A percentile compares a stretch with the other conserved stretches of the same genome.
Evolutionary conservation across 2,329 filamentous ascomycete species (phyloP).

Genomic region (Amauroascus niger): DNA sequence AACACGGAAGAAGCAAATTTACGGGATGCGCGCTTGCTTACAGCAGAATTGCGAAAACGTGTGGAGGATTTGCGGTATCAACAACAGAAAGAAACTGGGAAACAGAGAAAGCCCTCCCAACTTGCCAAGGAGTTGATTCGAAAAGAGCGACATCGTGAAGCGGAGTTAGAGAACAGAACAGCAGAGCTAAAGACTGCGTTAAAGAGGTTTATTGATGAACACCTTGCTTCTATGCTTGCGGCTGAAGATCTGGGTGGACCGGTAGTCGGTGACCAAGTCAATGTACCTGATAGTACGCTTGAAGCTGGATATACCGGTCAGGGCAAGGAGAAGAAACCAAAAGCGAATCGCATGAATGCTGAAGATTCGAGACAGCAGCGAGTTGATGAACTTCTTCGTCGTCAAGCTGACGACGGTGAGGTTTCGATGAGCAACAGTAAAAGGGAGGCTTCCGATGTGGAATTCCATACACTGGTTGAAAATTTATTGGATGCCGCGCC

Average conservation of each 20-base stretch:
- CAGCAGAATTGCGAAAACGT: constrained; percentile 44
- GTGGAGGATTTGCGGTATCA: constrained; percentile 51
- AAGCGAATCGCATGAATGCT: constrained; percentile 27
- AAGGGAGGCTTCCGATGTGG: constrained; percentile 40
- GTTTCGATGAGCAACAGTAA: constrained; percentile 29
- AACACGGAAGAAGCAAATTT: constrained; percentile 40
- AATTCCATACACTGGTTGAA: constrained; percentile 41
- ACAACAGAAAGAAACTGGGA: constrained; percentile 31
- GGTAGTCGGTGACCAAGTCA: constrained; percentile 64
- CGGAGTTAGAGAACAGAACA: constrained; percentile 52
- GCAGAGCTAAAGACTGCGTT: constrained; percentile 53
- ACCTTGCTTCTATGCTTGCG: constrained; percentile 65
- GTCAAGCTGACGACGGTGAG: constrained; percentile 23
- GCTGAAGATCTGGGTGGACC: constrained; percentile 77
- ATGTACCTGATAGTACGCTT: constrained; percentile 49
- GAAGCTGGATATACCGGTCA: constrained; percentile 46
- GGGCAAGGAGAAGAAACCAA: constrained; percentile 42
- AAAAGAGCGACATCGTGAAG: constrained; percentile 51
- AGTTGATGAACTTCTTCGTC: constrained; percentile 44
- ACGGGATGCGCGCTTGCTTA: constrained; percentile 41
- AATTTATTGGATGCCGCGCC: constrained; percentile 38
- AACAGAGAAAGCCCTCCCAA: constrained; percentile 47
- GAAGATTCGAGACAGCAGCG: constrained; percentile 36
- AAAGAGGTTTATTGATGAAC: constrained; percentile 59
- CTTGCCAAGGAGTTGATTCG: constrained; percentile 54